Percentiles rank a stretch among this genome's conserved stretches.
These are phyloP conservation scores for Coniochaeta pulveracea DNA, from an alignment of 2,329 filamentous ascomycete genomes.

Conservation along the genomic window DNA sequence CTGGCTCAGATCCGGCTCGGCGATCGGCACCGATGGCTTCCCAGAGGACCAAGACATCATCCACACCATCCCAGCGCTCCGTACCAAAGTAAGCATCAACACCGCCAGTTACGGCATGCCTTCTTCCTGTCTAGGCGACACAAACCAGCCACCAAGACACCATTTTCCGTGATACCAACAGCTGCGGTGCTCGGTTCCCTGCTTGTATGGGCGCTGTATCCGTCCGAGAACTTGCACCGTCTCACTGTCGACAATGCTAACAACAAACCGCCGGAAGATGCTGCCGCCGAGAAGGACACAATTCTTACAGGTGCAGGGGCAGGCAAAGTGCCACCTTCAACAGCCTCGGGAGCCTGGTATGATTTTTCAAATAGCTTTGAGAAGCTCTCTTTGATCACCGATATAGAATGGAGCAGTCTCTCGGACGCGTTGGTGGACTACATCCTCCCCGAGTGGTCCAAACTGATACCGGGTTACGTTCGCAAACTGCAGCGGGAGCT, in stretches of 20 bases:
- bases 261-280: slow-evolving; percentile 6
- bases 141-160: background rate
- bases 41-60: background rate
- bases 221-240: background rate
- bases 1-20: slow-evolving; percentile 1
- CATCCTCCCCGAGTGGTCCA: slow-evolving; percentile 76
- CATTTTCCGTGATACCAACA: background rate
- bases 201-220: slow-evolving; percentile 4
- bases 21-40: slow-evolving; percentile 4
- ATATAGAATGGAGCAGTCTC: slow-evolving; percentile 42
- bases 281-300: slow-evolving; percentile 7
- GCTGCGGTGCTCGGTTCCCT: background rate
- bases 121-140: background rate
- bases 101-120: slow-evolving; percentile 1
- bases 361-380: slow-evolving; percentile 35
- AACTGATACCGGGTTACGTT: slow-evolving; percentile 61
- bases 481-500: slow-evolving; percentile 80
- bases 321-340: slow-evolving; percentile 7
- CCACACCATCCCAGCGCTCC: background rate
- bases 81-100: background rate
- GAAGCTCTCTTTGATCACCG: slow-evolving; percentile 40
- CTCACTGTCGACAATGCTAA: background rate
- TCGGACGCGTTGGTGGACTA: slow-evolving; percentile 53
- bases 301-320: slow-evolving; percentile 5
- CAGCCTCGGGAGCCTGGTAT: slow-evolving; percentile 28